Evolutionary conservation across 1,284 basidiomycete species (phyloP).

Genomic region (Bondarzewia mesenterica): DNA sequence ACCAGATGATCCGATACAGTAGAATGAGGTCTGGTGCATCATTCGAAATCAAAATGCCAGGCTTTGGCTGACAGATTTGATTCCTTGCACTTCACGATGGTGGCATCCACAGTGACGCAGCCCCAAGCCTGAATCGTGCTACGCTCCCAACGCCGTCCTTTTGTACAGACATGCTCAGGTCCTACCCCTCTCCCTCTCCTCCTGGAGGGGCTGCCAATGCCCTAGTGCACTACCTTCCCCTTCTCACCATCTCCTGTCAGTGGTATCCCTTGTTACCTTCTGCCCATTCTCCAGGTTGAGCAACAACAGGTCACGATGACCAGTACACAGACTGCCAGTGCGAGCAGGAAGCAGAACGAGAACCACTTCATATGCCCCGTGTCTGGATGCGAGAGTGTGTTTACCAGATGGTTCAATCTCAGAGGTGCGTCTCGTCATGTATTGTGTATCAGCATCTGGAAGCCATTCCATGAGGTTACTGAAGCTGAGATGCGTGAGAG

Average conservation of each 20-base stretch:
- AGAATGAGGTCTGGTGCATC: too few species aligned
- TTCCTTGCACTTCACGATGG: too few species aligned
- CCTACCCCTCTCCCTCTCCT: slow-evolving; percentile 8
- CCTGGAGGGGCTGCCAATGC: neutral
- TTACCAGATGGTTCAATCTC: slow-evolving; percentile 82
- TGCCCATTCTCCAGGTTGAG: slow-evolving; percentile 80
- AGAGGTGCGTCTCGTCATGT: slow-evolving; percentile 44
- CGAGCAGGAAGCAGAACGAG: slow-evolving; percentile 82
- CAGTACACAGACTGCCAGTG: slow-evolving; percentile 88
- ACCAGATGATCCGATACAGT: too few species aligned
- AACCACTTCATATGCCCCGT: slow-evolving; percentile 91
- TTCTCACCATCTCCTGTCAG: slow-evolving; percentile 9
- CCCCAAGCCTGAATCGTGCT: slow-evolving; percentile 30
- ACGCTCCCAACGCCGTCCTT: slow-evolving; percentile 35
- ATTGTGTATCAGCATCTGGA: slow-evolving; percentile 42
- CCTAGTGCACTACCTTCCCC: slow-evolving; percentile 9
- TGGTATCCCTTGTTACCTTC: slow-evolving; percentile 51
- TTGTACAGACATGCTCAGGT: slow-evolving; percentile 38
- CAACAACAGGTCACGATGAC: slow-evolving; percentile 91
- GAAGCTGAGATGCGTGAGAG: slow-evolving; percentile 44
- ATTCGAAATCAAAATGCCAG: too few species aligned
- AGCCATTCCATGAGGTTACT: slow-evolving; percentile 61
- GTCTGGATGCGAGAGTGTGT: slow-evolving; percentile 91
- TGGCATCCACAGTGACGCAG: too few species aligned
- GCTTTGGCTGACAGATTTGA: too few species aligned